Conservation (phyloP, 192 early-diverging fungal genomes). For the Tieghemiomyces parasiticus region DNA sequence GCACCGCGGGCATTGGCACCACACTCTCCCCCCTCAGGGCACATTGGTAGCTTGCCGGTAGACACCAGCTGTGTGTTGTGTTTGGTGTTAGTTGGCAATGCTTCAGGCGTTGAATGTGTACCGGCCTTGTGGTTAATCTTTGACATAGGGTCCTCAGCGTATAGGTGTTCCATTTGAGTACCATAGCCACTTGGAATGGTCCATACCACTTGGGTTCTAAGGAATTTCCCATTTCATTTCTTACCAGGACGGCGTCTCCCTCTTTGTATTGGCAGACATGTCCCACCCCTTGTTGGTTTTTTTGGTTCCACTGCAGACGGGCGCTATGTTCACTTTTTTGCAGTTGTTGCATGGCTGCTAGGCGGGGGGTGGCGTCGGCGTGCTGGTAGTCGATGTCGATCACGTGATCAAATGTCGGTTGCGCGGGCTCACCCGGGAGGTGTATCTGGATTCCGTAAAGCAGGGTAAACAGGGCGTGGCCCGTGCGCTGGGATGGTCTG, state of each 20-base stretch:
- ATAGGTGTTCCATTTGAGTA: background rate
- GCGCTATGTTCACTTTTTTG: background rate
- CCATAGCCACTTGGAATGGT: background rate
- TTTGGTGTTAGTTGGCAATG: background rate
- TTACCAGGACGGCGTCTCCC: background rate
- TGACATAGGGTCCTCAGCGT: background rate
- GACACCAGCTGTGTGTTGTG: background rate
- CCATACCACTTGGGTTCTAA: slow-evolving; percentile 8
- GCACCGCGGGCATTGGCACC: no score
- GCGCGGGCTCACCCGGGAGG: background rate
- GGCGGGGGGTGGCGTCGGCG: no score
- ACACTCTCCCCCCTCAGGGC: slow-evolving; percentile 6
- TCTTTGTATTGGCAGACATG: background rate
- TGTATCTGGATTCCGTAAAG: background rate
- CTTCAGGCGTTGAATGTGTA: background rate
- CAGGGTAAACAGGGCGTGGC: background rate
- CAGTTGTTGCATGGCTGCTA: no score
- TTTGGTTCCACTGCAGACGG: background rate
- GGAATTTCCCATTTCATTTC: background rate
- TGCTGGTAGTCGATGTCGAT: background rate
- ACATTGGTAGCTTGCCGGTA: background rate
- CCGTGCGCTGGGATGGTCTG: background rate
- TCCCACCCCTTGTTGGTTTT: background rate
- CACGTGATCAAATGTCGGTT: background rate
- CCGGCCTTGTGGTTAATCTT: background rate